Percentiles rank a stretch among this genome's conserved stretches.
Evolutionary conservation across 768 basidiomycete genomes (phyloP).

Genomic region (Strobilomyces echinocephalus): DNA sequence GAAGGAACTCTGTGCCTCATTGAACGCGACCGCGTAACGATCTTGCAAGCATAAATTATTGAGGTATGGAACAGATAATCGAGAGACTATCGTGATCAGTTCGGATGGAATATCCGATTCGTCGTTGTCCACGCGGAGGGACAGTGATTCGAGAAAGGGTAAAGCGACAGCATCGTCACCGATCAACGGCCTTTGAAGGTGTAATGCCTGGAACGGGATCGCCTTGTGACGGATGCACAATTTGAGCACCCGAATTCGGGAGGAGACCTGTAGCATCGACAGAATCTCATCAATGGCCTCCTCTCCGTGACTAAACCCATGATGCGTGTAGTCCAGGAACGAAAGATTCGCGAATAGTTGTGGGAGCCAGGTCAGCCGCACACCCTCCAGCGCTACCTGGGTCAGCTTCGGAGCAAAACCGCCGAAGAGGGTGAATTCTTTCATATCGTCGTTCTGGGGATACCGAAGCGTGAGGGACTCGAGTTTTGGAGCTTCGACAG

Average conservation of each 20-base stretch:
- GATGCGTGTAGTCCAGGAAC: conserved; percentile 67
- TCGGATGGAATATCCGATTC: conserved; percentile 66
- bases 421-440: conserved; percentile 60
- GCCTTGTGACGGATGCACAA: conserved; percentile 49
- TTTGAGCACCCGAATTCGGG: conserved; percentile 47
- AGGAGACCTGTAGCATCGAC: conserved; percentile 52
- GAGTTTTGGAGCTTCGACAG: conserved; percentile 39
- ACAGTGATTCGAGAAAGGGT: conserved; percentile 43
- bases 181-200: conserved; percentile 15
- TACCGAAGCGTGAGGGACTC: conserved; percentile 56
- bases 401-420: conserved; percentile 55
- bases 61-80: conserved; percentile 46
- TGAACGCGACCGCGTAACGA: conserved; percentile 9
- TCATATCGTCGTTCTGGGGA: conserved; percentile 63
- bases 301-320: conserved; percentile 57
- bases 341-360: conserved; percentile 58
- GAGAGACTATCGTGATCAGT: conserved; percentile 47
- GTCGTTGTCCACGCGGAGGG: conserved; percentile 45
- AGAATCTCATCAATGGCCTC: conserved; percentile 56
- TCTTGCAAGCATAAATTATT: conserved; percentile 47
- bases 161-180: conserved; percentile 36
- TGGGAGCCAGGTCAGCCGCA: conserved; percentile 59
- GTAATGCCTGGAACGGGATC: conserved; percentile 15
- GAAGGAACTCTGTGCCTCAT: conserved; percentile 29
- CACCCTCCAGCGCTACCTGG: conserved; percentile 55